phyloP scores from a whole-genome alignment of 164 flowering plant genomes.

The Saururus chinensis region DNA sequence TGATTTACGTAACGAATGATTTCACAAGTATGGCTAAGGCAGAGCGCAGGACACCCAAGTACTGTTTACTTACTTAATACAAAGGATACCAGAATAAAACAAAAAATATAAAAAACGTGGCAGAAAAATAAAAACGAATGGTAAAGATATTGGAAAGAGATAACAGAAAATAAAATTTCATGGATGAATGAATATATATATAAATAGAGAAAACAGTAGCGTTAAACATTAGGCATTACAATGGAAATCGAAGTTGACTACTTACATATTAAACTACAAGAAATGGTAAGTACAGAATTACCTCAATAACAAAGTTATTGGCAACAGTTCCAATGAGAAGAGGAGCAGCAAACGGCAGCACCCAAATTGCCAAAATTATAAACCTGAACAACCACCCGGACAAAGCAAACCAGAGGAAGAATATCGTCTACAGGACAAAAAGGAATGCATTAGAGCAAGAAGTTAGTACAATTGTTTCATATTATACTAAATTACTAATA shows the following conservation, averaged over 20 bases:
- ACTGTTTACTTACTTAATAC: no score
- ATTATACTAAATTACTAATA: no score
- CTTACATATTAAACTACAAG: neutral
- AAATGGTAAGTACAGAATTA: constrained; percentile 13
- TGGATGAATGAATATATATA: neutral
- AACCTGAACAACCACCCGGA: constrained; percentile 90
- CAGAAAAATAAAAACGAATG: no score
- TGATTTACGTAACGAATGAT: no score
- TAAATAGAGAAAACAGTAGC: no score
- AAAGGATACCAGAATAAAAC: no score
- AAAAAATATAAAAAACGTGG: neutral
- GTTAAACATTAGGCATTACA: neutral
- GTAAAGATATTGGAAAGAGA: no score
- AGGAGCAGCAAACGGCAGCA: constrained; percentile 88
- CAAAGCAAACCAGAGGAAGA: constrained; percentile 90
- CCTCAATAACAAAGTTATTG: constrained; percentile 77
- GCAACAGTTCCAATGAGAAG: constrained; percentile 73
- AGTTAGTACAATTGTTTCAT: neutral
- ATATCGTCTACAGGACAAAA: constrained; percentile 44
- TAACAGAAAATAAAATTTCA: no score
- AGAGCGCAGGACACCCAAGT: no score
- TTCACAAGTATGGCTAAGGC: no score
- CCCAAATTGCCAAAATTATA: constrained; percentile 65
- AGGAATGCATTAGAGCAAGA: neutral
- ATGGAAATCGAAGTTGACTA: neutral